A percentile compares a stretch with the other conserved stretches of the same genome.
Conservation (phyloP, 768 basidiomycete species). For the Tulasnella sp. region DNA sequence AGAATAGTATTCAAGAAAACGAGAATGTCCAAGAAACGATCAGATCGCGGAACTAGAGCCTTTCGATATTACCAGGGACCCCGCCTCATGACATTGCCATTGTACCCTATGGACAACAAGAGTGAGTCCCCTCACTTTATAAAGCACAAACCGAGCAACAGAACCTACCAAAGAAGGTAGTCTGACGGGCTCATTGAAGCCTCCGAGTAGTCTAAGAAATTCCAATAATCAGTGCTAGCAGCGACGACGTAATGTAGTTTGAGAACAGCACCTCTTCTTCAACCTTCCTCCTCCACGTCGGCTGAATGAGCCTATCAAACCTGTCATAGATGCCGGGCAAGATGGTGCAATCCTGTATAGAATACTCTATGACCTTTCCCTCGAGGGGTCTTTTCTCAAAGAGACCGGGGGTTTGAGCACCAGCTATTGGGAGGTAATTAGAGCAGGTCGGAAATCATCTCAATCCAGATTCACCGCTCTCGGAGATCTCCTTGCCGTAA, state of each 20-base stretch:
- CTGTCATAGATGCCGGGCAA: slow-evolving; percentile 27
- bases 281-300: slow-evolving; percentile 34
- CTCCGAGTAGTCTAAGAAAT: slow-evolving; percentile 24
- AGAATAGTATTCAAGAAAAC: too few species aligned
- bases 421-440: neutral
- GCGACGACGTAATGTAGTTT: neutral
- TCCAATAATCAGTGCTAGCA: neutral
- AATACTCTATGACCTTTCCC: slow-evolving; percentile 29
- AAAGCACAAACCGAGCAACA: too few species aligned
- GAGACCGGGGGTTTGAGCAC: neutral
- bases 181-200: slow-evolving; percentile 33
- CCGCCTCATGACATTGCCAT: neutral
- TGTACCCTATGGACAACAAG: neutral
- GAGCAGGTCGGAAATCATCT: neutral
- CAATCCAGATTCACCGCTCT: neutral
- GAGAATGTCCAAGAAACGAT: neutral
- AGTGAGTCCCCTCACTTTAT: too few species aligned
- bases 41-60: neutral
- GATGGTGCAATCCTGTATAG: slow-evolving; percentile 32
- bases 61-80: slow-evolving; percentile 8
- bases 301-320: slow-evolving; percentile 26
- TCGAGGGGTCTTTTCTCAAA: slow-evolving; percentile 35
- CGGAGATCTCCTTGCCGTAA: slow-evolving; percentile 31
- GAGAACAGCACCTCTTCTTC: slow-evolving; percentile 31
- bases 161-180: slow-evolving; percentile 21